These are phyloP conservation scores for Microbotryum scabiosae DNA, from an alignment of 1,284 basidiomycete species.

Conservation along the genomic window DNA sequence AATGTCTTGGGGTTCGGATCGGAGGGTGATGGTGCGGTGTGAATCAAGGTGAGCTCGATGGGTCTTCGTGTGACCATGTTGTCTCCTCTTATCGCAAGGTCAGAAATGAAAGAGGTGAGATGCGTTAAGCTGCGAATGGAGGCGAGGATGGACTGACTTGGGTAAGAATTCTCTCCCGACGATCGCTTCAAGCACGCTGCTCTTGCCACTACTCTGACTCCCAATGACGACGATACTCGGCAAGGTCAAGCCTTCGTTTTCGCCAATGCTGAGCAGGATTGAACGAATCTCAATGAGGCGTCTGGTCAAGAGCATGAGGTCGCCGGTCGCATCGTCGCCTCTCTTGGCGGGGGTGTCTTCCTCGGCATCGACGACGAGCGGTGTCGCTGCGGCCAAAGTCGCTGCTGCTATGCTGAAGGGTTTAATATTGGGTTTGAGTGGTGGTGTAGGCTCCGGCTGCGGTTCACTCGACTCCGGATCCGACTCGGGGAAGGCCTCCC, in stretches of 20 bases:
- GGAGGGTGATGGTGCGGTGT: constrained; percentile 57
- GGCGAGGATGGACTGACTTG: constrained; percentile 54
- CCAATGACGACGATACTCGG: constrained; percentile 98
- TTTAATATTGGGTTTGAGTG: neutral
- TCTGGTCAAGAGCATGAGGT: constrained; percentile 81
- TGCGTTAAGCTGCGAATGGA: neutral
- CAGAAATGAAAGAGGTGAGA: neutral
- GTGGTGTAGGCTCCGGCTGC: neutral
- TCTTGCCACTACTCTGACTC: constrained; percentile 96
- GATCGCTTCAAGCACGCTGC: constrained; percentile 91
- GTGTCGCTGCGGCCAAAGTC: constrained; percentile 54
- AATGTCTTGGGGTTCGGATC: constrained; percentile 67
- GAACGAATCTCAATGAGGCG: constrained; percentile 94
- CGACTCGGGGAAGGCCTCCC: constrained; percentile 15
- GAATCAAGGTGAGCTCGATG: constrained; percentile 92
- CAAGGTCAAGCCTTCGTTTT: constrained; percentile 84
- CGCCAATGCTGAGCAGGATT: constrained; percentile 89
- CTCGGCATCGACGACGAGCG: constrained; percentile 57
- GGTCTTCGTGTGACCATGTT: constrained; percentile 99
- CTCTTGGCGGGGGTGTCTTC: constrained; percentile 48
- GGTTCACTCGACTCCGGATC: neutral
- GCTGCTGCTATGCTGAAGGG: constrained; percentile 43
- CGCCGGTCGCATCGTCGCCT: constrained; percentile 31
- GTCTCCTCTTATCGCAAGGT: constrained; percentile 58
- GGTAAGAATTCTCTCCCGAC: constrained; percentile 97